Evolutionary conservation across 768 basidiomycete genomes (phyloP), one percentile per base, ranked within the genome.

Genomic region (Suillus cothurnatus): DNA sequence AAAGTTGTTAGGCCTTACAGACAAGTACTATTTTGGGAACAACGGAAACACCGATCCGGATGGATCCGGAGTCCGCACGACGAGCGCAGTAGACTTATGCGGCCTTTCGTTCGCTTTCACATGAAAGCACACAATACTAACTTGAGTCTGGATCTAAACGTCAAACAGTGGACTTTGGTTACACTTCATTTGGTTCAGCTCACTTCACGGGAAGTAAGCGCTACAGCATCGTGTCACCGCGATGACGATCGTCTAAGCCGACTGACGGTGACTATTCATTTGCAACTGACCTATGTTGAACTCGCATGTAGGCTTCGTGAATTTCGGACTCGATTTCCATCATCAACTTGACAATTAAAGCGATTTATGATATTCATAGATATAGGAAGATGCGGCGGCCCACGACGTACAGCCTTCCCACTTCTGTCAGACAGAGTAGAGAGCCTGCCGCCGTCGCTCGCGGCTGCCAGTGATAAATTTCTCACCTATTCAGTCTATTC

Each of bases 1-100:
- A 71, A 73, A 67, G 15, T 43, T 23, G 52, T 21, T 19, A 55
- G 28, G 38, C 38, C 26, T 52, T 62, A 45, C 63, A 49, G 45
- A 49, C 26, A 11, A 28, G 71, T 59, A 28, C 58, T 59, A 59
- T 59, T 59, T 19, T 59, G 23, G 58, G 36, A 41, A 38, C 38
- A 55, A 32, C 26, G 19, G 26, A 53, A 52, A 19, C 28, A 31
- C 19, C 58, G n/a, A n/a, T n/a, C n/a, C n/a, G 58, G 58, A 59
- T 61, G 61, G 34, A 62, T 50, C 53, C 38, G 38, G 12, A 32
- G 28, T 32, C 34, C 61, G 61, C 21, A 28, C 55, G 34, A 39
- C 38, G 38, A 39, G 38, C 38, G 26, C 32, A 34, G 9, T n/a
- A 12, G n/a, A n/a, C n/a, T 47, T n/a, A 6, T 32, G 6, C 23